These are phyloP conservation scores for Musa troglodytarum DNA, from an alignment of 176 grass and related monocot species.

Conservation along the genomic window DNA sequence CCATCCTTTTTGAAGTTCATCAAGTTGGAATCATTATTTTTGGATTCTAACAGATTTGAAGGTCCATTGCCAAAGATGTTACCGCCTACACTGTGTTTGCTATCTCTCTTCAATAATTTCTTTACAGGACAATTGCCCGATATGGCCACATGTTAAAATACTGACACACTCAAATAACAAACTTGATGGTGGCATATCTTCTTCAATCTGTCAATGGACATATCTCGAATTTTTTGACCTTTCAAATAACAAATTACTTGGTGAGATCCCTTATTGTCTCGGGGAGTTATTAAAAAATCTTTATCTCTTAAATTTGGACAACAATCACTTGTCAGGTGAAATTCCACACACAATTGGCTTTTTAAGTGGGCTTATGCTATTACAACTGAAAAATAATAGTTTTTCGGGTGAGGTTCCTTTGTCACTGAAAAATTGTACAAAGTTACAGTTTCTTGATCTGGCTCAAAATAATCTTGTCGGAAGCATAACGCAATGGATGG, in stretches of 20 bases:
- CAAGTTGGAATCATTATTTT: background rate
- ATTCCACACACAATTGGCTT: background rate
- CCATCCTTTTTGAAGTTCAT: background rate
- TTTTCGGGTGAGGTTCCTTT: no score
- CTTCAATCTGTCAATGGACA: background rate
- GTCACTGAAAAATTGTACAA: background rate
- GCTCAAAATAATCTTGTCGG: constrained; percentile 25
- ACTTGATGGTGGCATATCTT: background rate
- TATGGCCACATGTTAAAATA: background rate
- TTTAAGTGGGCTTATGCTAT: no score
- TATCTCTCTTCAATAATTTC: background rate
- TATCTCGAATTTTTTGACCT: no score
- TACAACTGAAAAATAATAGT: no score
- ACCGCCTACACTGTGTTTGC: background rate
- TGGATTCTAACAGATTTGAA: background rate
- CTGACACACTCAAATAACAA: background rate
- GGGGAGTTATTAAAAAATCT: no score
- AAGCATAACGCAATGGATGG: constrained; percentile 34
- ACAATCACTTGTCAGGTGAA: constrained; percentile 15
- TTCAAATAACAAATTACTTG: no score
- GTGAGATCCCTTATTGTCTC: no score
- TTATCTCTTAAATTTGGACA: background rate
- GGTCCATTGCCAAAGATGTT: background rate
- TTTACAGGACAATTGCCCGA: background rate
- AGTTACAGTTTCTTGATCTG: constrained; percentile 25